phyloP scores from a whole-genome alignment of 208 protist genomes.

The Crithidia brevicula region DNA sequence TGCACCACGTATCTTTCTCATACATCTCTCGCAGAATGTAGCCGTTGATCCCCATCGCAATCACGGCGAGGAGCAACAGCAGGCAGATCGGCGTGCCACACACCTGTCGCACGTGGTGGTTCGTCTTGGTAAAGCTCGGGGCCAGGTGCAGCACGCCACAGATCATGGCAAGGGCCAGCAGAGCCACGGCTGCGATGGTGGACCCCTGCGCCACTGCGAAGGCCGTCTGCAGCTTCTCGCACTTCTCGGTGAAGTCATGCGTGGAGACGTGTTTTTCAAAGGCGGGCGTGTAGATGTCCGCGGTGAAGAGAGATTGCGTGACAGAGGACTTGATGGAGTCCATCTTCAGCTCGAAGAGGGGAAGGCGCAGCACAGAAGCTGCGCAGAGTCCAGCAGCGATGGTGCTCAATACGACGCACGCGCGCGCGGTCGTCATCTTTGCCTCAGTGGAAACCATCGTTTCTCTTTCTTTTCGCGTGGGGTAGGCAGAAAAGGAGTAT shows the following conservation, averaged over 20 bases:
- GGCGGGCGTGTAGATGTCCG: conserved; percentile 34
- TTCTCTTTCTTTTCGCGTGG: not conserved
- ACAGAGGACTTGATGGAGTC: conserved; percentile 30
- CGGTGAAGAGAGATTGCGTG: conserved; percentile 38
- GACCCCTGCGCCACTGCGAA: conserved; percentile 28
- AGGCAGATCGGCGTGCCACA: conserved; percentile 24
- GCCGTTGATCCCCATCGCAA: conserved; percentile 4
- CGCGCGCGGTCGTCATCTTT: conserved; percentile 19
- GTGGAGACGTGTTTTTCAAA: conserved; percentile 24
- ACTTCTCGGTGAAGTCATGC: conserved; percentile 24
- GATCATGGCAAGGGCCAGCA: conserved; percentile 17
- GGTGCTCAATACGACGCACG: conserved; percentile 14
- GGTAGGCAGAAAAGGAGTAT: not conserved
- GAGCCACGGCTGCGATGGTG: conserved; percentile 14
- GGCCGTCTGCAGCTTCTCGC: conserved; percentile 17
- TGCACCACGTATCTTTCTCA: conserved; percentile 23
- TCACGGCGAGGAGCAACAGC: conserved; percentile 13
- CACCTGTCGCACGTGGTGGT: conserved; percentile 11
- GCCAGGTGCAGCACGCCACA: conserved; percentile 22
- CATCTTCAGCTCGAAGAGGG: conserved; percentile 24
- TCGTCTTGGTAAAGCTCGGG: conserved; percentile 20
- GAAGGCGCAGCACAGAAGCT: conserved; percentile 1
- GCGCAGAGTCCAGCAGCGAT: conserved; percentile 12
- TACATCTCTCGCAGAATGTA: conserved; percentile 30
- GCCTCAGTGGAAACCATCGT: conserved; percentile 18